Base-by-base conservation (phyloP, 73 alveolate genomes). In the Paramecium primaurelia region DNA sequence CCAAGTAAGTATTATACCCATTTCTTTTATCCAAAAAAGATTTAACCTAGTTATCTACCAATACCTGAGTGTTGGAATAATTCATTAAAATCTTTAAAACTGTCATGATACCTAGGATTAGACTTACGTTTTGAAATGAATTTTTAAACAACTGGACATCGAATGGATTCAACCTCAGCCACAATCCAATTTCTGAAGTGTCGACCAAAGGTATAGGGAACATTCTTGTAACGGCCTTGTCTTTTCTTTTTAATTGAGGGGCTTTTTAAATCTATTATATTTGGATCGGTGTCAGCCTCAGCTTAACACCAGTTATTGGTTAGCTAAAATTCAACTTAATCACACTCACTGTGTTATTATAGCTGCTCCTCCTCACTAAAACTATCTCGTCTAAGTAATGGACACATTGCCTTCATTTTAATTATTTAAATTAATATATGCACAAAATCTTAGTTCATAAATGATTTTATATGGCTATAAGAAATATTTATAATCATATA, bases 231-330 rank as follows among this genome's bases (percentile, higher is more conserved):
- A 8, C 91, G 71, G 34, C 91, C 91, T 80, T 80, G 58, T 64
- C 91, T 44, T 80, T 80, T 49, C 91, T 80, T 42, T 11, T 49
- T 80, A 10, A 18, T 45, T 26, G 91, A 40, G n/a, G 20, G 51
- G 30, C 73, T 12, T 80, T 42, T 40, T 80, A 45, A 8, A 18
- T 12, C 32, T 36, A 26, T 25, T 4, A 16, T 80, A 73, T 73
- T 73, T 37, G 91, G 91, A 26, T 45, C 58, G 75, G 91, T 80
- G 91, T 80, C 91, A 49, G 91, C 51, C 71, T 80, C 77, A 49
- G 77, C 91, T 49, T 22, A 36, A 47, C 91, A 80, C 91, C 91
- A 80, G 91, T 42, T 22, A 49, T 47, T 58, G 58, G 75, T 42
- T 34, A 73, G 59, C 91, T 80, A 80, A 80, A 80, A 80, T 80